A percentile compares a stretch with the other conserved stretches of the same genome.
Conservation (phyloP, 2,329 filamentous ascomycete genomes). For the Trichoderma koningiopsis region DNA sequence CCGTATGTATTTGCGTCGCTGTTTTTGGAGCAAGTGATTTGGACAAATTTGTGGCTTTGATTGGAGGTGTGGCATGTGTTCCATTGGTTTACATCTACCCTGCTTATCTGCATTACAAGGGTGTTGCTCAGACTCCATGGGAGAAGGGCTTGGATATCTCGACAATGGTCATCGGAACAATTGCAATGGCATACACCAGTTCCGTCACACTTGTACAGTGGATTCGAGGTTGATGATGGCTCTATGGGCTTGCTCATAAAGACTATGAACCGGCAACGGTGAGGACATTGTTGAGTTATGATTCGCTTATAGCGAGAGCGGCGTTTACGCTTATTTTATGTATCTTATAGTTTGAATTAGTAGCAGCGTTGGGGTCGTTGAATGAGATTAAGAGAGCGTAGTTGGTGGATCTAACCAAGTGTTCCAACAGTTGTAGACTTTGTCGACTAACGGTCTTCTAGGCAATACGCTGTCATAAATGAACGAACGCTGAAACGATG, state of each 20-base stretch:
- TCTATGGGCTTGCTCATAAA: background rate
- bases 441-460: background rate
- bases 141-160: constrained; percentile 61
- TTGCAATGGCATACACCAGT: constrained; percentile 74
- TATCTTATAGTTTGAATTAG: background rate
- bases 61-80: constrained; percentile 73
- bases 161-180: constrained; percentile 63
- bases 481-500: background rate
- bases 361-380: background rate
- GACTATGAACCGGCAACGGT: background rate
- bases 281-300: background rate
- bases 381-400: background rate
- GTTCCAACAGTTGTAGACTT: background rate
- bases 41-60: constrained; percentile 74
- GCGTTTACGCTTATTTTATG: background rate
- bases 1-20: constrained; percentile 61
- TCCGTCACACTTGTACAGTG: constrained; percentile 55
- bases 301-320: background rate
- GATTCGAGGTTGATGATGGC: constrained; percentile 30
- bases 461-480: background rate
- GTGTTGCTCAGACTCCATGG: constrained; percentile 58
- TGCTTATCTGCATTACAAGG: constrained; percentile 69
- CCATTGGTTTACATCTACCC: constrained; percentile 79
- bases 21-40: constrained; percentile 68
- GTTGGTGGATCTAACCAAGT: background rate